A percentile compares a stretch with the other conserved stretches of the same genome.
These are phyloP conservation scores for Triticum urartu DNA, from an alignment of 176 grass and related monocot species.

Conservation along the genomic window DNA sequence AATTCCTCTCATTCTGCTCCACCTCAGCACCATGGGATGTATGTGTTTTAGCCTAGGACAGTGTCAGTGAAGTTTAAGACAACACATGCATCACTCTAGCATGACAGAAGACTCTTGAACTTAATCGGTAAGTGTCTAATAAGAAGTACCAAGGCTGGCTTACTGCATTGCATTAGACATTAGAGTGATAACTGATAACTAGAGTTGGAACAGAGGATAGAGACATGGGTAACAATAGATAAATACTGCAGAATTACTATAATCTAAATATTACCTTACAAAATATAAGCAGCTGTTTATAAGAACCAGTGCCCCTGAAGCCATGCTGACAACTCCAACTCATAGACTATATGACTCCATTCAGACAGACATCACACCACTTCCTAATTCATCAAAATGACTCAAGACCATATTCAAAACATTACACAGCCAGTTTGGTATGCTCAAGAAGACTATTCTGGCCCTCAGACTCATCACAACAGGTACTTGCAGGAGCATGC, in stretches of 20 bases:
- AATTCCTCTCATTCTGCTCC: neutral
- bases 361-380: conserved; percentile 15
- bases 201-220: neutral
- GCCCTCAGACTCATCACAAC: neutral
- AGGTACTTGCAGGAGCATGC: conserved; percentile 10
- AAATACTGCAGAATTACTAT: neutral
- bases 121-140: neutral
- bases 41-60: neutral
- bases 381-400: conserved; percentile 19
- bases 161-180: neutral
- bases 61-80: neutral
- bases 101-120: neutral
- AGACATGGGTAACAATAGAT: neutral
- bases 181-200: neutral
- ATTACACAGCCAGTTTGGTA: neutral
- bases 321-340: conserved; percentile 14
- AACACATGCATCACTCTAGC: neutral
- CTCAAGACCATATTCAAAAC: conserved; percentile 1
- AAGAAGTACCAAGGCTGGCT: neutral
- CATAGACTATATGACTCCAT: conserved; percentile 16
- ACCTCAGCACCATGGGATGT: neutral
- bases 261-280: conserved; percentile 5
- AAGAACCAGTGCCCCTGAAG: neutral
- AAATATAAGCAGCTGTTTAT: conserved; percentile 22
- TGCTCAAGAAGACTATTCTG: neutral